Conservation (phyloP, 441 rosid genomes). For the Oxalis stricta region DNA sequence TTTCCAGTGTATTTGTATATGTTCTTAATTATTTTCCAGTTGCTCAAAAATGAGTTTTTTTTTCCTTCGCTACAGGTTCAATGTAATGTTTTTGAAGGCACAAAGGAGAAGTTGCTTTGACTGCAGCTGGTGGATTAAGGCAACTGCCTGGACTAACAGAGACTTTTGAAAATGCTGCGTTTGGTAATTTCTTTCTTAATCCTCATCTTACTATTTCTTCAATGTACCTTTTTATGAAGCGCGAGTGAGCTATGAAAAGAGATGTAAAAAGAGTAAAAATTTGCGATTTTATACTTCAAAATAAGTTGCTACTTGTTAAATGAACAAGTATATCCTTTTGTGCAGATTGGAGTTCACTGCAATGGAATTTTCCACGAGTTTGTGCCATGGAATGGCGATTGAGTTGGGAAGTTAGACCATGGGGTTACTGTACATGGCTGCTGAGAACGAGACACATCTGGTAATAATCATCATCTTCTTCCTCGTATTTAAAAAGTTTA, state of each 20-base stretch:
- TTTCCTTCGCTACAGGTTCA: constrained; percentile 49
- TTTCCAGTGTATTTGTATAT: neutral
- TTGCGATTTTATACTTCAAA: neutral
- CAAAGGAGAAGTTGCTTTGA: constrained; percentile 78
- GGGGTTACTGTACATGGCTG: constrained; percentile 81
- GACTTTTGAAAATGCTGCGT: constrained; percentile 77
- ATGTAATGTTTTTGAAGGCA: constrained; percentile 84
- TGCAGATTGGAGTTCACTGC: constrained; percentile 86
- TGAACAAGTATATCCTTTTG: neutral
- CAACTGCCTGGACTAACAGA: constrained; percentile 67
- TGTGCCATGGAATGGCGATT: constrained; percentile 88
- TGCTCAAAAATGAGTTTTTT: constrained; percentile 9
- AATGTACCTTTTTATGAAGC: neutral
- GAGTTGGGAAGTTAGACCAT: constrained; percentile 60
- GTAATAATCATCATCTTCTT: no score
- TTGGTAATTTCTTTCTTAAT: constrained; percentile 5
- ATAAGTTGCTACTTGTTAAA: neutral
- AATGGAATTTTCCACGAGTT: constrained; percentile 71
- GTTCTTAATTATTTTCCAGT: no score
- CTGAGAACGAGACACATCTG: constrained; percentile 61
- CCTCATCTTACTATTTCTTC: neutral
- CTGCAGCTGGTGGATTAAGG: constrained; percentile 88
- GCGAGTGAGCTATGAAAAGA: no score
- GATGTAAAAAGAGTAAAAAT: neutral
- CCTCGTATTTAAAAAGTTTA: no score